Evolutionary conservation across 192 early-diverging fungal species (phyloP).

Genomic region (Phycomyces nitens): DNA sequence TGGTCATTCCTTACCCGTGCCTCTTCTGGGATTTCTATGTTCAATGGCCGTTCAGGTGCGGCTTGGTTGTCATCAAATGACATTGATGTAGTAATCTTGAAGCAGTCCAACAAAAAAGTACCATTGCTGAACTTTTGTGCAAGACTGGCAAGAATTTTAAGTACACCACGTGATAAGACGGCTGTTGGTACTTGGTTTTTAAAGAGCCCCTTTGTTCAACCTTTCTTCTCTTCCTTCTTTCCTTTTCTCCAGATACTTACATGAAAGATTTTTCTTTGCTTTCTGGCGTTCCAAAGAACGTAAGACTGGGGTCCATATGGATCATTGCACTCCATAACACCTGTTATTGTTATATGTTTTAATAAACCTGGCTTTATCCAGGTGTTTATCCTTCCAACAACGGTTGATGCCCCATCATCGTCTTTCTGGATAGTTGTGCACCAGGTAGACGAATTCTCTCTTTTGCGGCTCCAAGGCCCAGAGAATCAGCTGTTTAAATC

Average conservation of each 20-base stretch:
- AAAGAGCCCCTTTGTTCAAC: not conserved
- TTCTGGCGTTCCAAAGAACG: not conserved
- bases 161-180: not conserved
- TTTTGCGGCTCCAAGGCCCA: conserved; percentile 63
- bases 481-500: conserved; percentile 57
- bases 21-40: no score
- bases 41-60: no score
- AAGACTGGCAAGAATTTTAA: not conserved
- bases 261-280: not conserved
- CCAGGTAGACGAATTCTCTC: conserved; percentile 58
- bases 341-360: not conserved
- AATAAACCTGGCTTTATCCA: not conserved
- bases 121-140: conserved; percentile 1
- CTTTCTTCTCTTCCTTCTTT: not conserved
- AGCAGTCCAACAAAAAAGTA: no score
- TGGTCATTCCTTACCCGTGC: no score
- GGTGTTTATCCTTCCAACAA: conserved; percentile 50
- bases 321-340: not conserved
- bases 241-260: not conserved
- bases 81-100: no score
- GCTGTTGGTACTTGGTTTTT: not conserved
- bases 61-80: no score
- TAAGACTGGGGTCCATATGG: not conserved
- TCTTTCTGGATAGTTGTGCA: conserved; percentile 68
- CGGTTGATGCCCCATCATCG: conserved; percentile 47